Percentiles rank a stretch among this genome's conserved stretches.
These are phyloP conservation scores for Elaeagnus macrophylla DNA, from an alignment of 306 rosid genomes.

Conservation along the genomic window DNA sequence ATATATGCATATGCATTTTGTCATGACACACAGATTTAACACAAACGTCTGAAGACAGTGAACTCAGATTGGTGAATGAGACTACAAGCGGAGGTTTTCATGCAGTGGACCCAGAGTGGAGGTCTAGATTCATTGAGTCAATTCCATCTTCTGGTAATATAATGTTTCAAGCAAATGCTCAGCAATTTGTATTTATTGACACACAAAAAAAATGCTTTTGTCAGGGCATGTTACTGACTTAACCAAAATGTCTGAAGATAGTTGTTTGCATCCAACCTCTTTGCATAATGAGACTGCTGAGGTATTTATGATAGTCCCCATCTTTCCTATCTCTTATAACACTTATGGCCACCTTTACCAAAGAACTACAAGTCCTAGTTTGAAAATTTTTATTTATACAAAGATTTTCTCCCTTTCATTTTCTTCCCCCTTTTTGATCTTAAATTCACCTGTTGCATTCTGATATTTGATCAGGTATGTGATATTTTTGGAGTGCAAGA, in stretches of 20 bases:
- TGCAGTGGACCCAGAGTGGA: too few relatives aligned
- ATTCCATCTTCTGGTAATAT: too few relatives aligned
- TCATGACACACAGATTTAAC: slow-evolving; percentile 31
- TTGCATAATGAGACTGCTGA: slow-evolving; percentile 29
- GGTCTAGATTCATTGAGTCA: too few relatives aligned
- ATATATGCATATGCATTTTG: slow-evolving; percentile 5
- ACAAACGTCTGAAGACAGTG: slow-evolving; percentile 19
- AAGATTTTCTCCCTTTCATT: too few relatives aligned
- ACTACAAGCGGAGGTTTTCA: too few relatives aligned
- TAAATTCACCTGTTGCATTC: slow-evolving; percentile 2
- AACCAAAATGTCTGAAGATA: slow-evolving; percentile 21
- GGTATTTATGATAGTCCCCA: slow-evolving; percentile 16
- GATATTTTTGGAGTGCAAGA: slow-evolving; percentile 33
- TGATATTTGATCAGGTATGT: slow-evolving; percentile 23
- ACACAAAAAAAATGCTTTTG: too few relatives aligned
- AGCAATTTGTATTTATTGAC: too few relatives aligned
- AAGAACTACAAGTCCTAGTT: too few relatives aligned
- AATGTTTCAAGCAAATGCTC: too few relatives aligned
- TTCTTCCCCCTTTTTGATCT: background rate
- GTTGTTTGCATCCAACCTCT: slow-evolving; percentile 24
- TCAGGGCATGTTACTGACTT: slow-evolving; percentile 34
- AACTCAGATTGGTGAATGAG: too few relatives aligned
- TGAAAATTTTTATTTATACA: too few relatives aligned
- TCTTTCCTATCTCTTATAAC: background rate
- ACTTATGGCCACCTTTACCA: background rate